A percentile compares a stretch with the other conserved stretches of the same genome.
phyloP scores from a whole-genome alignment of 129 eudicot genomes.

The Flaveria linearis region DNA sequence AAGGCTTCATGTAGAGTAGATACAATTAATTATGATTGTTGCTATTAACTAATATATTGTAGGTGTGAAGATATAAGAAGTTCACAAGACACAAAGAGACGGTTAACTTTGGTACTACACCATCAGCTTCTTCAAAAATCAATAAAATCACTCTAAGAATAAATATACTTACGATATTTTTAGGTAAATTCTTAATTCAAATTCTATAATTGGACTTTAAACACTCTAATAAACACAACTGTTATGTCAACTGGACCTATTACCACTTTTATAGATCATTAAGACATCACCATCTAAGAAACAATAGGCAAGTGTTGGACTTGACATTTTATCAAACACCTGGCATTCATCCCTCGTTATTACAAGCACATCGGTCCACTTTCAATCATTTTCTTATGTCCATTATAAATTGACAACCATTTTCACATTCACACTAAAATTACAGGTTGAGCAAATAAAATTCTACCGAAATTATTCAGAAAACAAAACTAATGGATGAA shows the following conservation, averaged over 20 bases:
- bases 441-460: background rate
- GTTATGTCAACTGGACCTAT: no score
- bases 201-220: no score
- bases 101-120: background rate
- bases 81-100: background rate
- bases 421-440: background rate
- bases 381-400: background rate
- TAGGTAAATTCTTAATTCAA: background rate
- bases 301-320: background rate
- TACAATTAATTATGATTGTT: background rate
- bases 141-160: background rate
- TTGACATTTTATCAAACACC: constrained; percentile 26
- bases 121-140: background rate
- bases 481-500: background rate
- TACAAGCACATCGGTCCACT: constrained; percentile 5
- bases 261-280: no score
- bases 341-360: constrained; percentile 2
- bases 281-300: no score
- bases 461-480: background rate
- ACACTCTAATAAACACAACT: no score
- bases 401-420: background rate
- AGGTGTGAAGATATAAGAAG: background rate
- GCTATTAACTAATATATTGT: background rate
- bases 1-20: background rate
- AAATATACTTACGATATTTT: background rate